These are phyloP conservation scores for Ophiocordyceps camponoti-floridani DNA, from an alignment of 2,329 filamentous ascomycete genomes.

Conservation along the genomic window DNA sequence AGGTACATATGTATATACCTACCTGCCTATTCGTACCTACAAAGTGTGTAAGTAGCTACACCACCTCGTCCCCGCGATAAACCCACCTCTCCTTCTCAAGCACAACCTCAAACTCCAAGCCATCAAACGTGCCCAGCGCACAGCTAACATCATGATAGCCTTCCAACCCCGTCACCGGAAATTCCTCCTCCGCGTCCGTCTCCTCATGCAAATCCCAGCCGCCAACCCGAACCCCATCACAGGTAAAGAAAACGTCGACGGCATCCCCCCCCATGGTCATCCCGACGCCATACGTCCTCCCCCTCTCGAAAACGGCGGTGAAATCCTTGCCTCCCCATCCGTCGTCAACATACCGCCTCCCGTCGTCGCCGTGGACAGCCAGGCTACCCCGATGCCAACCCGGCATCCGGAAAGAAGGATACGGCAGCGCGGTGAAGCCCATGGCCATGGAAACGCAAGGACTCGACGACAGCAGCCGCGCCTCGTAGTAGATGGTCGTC, in stretches of 20 bases:
- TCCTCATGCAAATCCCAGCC: slow-evolving; percentile 63
- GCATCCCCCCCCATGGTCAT: slow-evolving; percentile 37
- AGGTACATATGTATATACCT: no score
- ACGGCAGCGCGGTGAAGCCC: slow-evolving; percentile 56
- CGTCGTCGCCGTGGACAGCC: slow-evolving; percentile 67
- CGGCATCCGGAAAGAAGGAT: slow-evolving; percentile 59
- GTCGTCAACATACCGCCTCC: slow-evolving; percentile 59
- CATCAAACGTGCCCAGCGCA: slow-evolving; percentile 52
- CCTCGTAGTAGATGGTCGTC: slow-evolving; percentile 54
- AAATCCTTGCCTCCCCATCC: slow-evolving; percentile 55
- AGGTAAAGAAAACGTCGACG: slow-evolving; percentile 43
- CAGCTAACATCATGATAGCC: slow-evolving; percentile 54
- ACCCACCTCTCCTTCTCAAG: slow-evolving; percentile 42
- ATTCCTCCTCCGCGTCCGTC: slow-evolving; percentile 42
- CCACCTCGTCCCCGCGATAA: slow-evolving; percentile 16
- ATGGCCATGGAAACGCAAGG: slow-evolving; percentile 38
- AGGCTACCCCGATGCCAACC: slow-evolving; percentile 65
- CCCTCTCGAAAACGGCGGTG: slow-evolving; percentile 40
- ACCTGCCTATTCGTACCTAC: no score
- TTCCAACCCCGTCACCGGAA: slow-evolving; percentile 48
- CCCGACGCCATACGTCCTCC: slow-evolving; percentile 54
- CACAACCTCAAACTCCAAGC: slow-evolving; percentile 48
- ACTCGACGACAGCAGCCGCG: slow-evolving; percentile 33
- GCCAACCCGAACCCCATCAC: slow-evolving; percentile 40
- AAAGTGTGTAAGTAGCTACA: no score